Evolutionary conservation across 345 rosid species (phyloP), one percentile per base, ranked within the genome.

Genomic region (Syzygium grande): DNA sequence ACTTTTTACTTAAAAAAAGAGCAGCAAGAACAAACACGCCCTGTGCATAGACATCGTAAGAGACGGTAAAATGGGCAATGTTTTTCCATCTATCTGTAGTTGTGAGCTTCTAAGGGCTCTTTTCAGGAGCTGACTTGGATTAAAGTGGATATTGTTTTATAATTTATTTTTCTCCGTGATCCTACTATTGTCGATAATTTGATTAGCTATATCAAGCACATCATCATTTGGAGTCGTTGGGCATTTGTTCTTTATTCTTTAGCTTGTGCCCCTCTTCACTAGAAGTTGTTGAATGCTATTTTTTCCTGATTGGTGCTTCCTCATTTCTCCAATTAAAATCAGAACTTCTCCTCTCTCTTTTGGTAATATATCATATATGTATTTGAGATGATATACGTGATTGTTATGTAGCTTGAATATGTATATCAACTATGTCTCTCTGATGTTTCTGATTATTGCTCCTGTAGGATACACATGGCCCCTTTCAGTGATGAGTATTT

Each of bases 401-500:
- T 73, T 87, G 9, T 79, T 34, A 68, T 49, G 30, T 23, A 54
- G 51, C 14, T 38, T 34, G 65, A 15, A 86, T 34, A 56, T 14
- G 16, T 84, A 46, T 88, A 78, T 46, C 58, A n/a, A 10, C 12
- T 86, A n/a, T 51, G 86, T 51, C 53, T 77, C 34, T 68, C 88
- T 86, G 68, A 85, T 86, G 84, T 85, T 84, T 79, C 86, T 79
- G 17, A 86, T 51, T 79, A 68, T 78, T 88, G n/a, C 84, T 88
- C 38, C 87, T 93, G 94, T 93, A 98, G 99, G 98, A 95, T 98
- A 89, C 99, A 98, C 89, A 95, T 96, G 99, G 99, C 99, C 86
- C 99, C 99, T 90, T 98, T 98, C 87, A 96, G 97, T 10, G 99
- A 98, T 92, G 99, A 98, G 87, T 98, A 94, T 89, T 92, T 98